Evolutionary conservation across 768 basidiomycete genomes (phyloP).

Genomic region (Podaxis rugospora): DNA sequence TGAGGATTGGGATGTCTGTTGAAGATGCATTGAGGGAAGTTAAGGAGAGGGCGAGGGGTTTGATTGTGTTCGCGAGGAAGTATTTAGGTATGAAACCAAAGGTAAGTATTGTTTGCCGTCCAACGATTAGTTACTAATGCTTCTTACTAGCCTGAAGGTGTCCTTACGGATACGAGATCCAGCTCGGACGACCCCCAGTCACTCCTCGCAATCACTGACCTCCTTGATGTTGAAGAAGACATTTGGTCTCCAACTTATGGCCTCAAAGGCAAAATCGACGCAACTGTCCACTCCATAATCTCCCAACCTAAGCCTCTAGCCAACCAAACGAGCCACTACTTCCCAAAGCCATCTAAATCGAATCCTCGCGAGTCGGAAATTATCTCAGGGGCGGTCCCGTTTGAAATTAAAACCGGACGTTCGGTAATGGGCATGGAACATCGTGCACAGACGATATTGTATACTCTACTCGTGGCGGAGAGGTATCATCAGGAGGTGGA

Average conservation of each 20-base stretch:
- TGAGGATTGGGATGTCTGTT: slow-evolving; percentile 53
- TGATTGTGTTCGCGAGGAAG: slow-evolving; percentile 57
- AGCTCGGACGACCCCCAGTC: slow-evolving; percentile 39
- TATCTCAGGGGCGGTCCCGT: slow-evolving; percentile 54
- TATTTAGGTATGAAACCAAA: slow-evolving; percentile 67
- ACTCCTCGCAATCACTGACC: slow-evolving; percentile 64
- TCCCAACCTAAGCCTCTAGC: neutral
- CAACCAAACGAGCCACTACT: slow-evolving; percentile 16
- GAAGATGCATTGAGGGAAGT: slow-evolving; percentile 13
- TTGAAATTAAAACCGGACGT: slow-evolving; percentile 96
- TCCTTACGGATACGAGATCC: slow-evolving; percentile 66
- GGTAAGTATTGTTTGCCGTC: slow-evolving; percentile 29
- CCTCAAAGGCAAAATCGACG: slow-evolving; percentile 94
- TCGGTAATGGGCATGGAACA: slow-evolving; percentile 78
- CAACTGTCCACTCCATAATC: slow-evolving; percentile 49
- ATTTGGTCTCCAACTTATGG: slow-evolving; percentile 97
- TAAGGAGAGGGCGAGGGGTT: slow-evolving; percentile 50
- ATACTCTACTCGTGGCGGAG: slow-evolving; percentile 86
- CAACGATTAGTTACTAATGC: neutral
- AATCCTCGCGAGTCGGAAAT: slow-evolving; percentile 6
- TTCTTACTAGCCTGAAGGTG: slow-evolving; percentile 48
- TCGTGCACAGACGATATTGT: slow-evolving; percentile 97
- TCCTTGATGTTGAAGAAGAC: slow-evolving; percentile 93
- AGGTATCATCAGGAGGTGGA: slow-evolving; percentile 82
- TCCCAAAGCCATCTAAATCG: neutral